Evolutionary conservation across 2,329 filamentous ascomycete species (phyloP).

Genomic region (Penicillium sp.): DNA sequence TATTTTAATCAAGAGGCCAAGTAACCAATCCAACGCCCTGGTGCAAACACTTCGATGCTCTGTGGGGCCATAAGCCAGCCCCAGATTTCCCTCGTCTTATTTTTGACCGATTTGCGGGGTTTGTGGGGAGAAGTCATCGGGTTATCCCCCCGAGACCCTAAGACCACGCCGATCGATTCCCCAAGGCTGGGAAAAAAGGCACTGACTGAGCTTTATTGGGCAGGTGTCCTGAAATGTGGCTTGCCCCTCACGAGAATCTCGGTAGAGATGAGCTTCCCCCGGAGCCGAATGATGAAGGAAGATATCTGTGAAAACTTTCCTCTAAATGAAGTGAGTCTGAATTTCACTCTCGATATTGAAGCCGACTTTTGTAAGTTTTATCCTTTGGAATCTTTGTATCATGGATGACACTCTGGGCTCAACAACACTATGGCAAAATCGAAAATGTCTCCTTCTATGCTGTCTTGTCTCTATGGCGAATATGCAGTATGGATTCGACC

Average conservation of each 20-base stretch:
- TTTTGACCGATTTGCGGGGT: constrained; percentile 13
- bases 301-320: background rate
- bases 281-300: background rate
- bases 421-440: constrained; percentile 24
- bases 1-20: too few species aligned
- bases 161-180: background rate
- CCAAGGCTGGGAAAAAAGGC: background rate
- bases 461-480: constrained; percentile 19
- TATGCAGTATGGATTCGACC: constrained; percentile 57
- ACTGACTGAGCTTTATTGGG: background rate
- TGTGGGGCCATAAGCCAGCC: constrained; percentile 13
- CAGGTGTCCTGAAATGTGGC: background rate
- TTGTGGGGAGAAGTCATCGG: background rate
- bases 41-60: background rate
- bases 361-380: background rate
- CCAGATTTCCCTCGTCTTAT: constrained; percentile 5
- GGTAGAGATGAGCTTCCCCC: background rate
- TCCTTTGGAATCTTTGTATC: too few species aligned
- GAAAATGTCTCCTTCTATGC: constrained; percentile 22
- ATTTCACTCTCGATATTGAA: background rate
- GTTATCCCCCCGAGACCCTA: background rate
- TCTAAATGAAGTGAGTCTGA: background rate
- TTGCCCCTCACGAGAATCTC: background rate
- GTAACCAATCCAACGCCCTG: too few species aligned
- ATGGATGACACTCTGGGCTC: constrained; percentile 7